These are phyloP conservation scores for Yamadazyma trypodendri DNA, from an alignment of 1,139 yeast genomes.

Conservation along the genomic window DNA sequence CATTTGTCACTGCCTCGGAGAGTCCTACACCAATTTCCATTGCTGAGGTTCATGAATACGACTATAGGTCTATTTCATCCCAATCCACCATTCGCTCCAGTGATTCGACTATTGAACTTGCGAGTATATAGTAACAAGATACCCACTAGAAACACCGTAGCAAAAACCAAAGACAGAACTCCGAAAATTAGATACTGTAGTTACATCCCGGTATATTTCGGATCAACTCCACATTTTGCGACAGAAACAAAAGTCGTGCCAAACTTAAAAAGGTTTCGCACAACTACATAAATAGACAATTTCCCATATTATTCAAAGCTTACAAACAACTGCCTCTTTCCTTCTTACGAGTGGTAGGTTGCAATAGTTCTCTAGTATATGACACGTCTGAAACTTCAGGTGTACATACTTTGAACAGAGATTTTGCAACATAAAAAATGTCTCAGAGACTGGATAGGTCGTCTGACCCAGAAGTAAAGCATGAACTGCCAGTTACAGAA, in stretches of 20 bases:
- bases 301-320: neutral
- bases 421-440: neutral
- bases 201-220: conserved; percentile 4
- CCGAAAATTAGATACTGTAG: neutral
- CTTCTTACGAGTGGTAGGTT: too few relatives aligned
- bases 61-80: neutral
- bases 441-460: neutral
- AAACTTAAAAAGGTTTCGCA: neutral
- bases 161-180: neutral
- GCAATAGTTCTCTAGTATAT: too few relatives aligned
- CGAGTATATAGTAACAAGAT: too few relatives aligned
- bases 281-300: conserved; percentile 1
- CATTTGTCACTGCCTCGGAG: neutral
- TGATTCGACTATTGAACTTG: neutral
- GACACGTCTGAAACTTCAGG: too few relatives aligned
- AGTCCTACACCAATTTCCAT: too few relatives aligned
- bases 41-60: neutral
- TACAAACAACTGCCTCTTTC: too few relatives aligned
- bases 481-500: conserved; percentile 2
- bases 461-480: conserved; percentile 2
- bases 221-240: conserved; percentile 7
- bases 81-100: conserved; percentile 1
- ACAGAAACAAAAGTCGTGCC: neutral
- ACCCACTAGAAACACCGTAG: too few relatives aligned
- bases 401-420: too few relatives aligned